Evolutionary conservation across 2,329 filamentous ascomycete genomes (phyloP).

Genomic region (Colletotrichum orbiculare): DNA sequence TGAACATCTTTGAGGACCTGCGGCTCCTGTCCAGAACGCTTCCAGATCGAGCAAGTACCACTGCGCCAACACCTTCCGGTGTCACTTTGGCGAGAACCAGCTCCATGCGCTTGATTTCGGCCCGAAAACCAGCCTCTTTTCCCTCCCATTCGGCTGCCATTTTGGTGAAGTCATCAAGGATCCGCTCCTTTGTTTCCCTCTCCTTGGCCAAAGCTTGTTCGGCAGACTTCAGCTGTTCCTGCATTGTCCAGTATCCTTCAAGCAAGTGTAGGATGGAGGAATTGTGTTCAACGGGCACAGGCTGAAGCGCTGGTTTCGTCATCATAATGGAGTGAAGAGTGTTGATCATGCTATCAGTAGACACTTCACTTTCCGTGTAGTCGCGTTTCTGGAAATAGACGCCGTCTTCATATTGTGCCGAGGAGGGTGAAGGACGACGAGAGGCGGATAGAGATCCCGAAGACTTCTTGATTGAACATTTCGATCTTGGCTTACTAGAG

Average conservation of each 20-base stretch:
- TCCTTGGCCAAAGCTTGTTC: constrained; percentile 30
- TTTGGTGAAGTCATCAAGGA: constrained; percentile 47
- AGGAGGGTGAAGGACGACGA: background rate
- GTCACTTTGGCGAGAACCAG: constrained; percentile 47
- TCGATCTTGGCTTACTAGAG: background rate
- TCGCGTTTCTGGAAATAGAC: constrained; percentile 35
- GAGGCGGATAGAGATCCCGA: constrained; percentile 7
- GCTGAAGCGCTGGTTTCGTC: constrained; percentile 46
- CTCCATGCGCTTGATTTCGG: constrained; percentile 54
- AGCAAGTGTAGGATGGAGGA: constrained; percentile 52
- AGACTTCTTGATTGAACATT: constrained; percentile 16
- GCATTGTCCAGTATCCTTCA: constrained; percentile 48
- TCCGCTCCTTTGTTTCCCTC: constrained; percentile 37
- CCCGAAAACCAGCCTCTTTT: constrained; percentile 50
- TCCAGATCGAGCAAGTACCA: constrained; percentile 54
- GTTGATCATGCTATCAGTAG: constrained; percentile 56
- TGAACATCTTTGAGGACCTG: constrained; percentile 44
- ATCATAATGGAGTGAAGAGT: constrained; percentile 55
- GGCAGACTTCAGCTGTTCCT: constrained; percentile 37
- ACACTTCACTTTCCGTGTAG: constrained; percentile 52
- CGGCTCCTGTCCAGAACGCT: constrained; percentile 54
- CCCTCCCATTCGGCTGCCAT: constrained; percentile 52
- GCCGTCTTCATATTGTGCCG: background rate
- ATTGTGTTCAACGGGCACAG: constrained; percentile 55
- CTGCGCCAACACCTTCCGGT: constrained; percentile 55